Evolutionary conservation across 1,284 basidiomycete genomes (phyloP), one percentile per base, ranked within the genome.

Genomic region (Ganoderma resinaceum): DNA sequence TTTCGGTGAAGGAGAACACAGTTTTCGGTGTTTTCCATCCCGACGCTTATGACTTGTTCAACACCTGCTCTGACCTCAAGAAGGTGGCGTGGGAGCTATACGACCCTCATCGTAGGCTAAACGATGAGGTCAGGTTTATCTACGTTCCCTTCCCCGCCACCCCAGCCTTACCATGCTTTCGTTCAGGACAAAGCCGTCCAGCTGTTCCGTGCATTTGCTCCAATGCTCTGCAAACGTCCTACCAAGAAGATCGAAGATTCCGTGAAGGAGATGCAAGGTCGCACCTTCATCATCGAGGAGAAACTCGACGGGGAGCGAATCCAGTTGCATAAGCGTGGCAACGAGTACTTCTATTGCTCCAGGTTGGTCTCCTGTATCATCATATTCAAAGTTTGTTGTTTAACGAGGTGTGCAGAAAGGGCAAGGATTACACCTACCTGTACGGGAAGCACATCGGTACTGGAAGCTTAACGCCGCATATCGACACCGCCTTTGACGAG

Each of bases 291-390:
- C 71, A 93, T 99, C 59, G 96, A 98, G 78, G 97, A 99, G 82
- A 99, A 98, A 78, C 86, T 98, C 1, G 96, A 99, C 76, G 96
- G 96, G 1, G 96, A 99, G 78, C 84, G 97, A 35, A 96, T 98
- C 80, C 97, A 98, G 78, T 76, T 99, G 62, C 97, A 99, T 77
- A 97, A 95, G 80, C 85, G 91, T 61, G 94, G 93, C 2, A 91
- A 93, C 68, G 90, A 95, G 77, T 98, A 94, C 78, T 94, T 92
- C 74, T 98, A 97, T 76, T 96, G 91, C 76, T 98, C 96, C 11
- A 88, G 95, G 95, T 92, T 66, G 63, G 80, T 70, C 61, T 38
- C 2, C 6, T 3, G 7, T 12, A 20, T 37, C 12, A 33, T 31
- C 26, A 4, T 5, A 16, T 61, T 16, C 20, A 2, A 1, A 5